phyloP scores from a whole-genome alignment of 1,284 basidiomycete species.

The Hemileia vastatrix region DNA sequence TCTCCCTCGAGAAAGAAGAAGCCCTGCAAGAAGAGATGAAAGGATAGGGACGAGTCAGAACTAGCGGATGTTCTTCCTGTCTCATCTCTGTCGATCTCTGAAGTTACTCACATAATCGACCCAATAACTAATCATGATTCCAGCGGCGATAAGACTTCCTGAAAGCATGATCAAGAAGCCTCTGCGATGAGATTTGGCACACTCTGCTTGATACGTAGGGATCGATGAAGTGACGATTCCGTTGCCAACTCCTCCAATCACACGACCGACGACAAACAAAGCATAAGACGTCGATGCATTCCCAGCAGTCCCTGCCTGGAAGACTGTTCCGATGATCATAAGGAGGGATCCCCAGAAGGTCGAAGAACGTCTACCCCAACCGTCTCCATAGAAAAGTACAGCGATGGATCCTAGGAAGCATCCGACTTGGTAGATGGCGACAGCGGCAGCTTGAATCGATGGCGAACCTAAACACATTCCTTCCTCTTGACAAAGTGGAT shows the following conservation, averaged over 20 bases:
- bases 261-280: constrained; percentile 57
- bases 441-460: constrained; percentile 7
- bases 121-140: constrained; percentile 61
- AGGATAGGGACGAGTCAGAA: background rate
- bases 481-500: background rate
- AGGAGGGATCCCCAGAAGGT: background rate
- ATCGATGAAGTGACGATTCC: constrained; percentile 53
- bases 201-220: constrained; percentile 49
- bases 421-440: constrained; percentile 29
- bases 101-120: no score
- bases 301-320: no score
- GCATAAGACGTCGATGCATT: no score
- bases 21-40: constrained; percentile 10
- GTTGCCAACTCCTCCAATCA: constrained; percentile 60
- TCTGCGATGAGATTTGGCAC: constrained; percentile 54
- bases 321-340: constrained; percentile 8
- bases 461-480: background rate
- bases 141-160: constrained; percentile 59
- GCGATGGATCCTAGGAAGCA: constrained; percentile 28
- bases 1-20: constrained; percentile 32
- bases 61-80: no score
- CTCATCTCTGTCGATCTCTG: no score
- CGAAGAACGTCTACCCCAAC: constrained; percentile 25
- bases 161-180: constrained; percentile 61
- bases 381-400: constrained; percentile 28